Percentiles rank a stretch among this genome's conserved stretches.
Conservation (phyloP, 257 asterid species). For the Echium plantagineum region DNA sequence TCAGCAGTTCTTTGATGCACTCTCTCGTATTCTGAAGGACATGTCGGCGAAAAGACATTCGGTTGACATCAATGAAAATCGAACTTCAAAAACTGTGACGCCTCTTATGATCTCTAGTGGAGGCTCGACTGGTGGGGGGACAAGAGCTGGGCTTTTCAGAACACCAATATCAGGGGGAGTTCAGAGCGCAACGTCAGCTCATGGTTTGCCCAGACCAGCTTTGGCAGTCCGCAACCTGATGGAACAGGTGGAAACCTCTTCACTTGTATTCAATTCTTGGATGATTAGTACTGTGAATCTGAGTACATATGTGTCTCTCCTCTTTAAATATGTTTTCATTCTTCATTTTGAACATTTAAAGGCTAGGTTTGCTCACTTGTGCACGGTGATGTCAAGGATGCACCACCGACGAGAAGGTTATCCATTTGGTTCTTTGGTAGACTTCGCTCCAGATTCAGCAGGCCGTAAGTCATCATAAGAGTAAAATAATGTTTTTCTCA, state of each 20-base stretch:
- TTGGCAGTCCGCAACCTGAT: slow-evolving; percentile 93
- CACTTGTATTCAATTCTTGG: neutral
- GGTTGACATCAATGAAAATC: slow-evolving; percentile 19
- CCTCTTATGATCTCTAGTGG: slow-evolving; percentile 34
- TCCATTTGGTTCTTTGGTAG: slow-evolving; percentile 97
- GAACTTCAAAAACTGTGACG: slow-evolving; percentile 19
- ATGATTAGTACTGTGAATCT: no score
- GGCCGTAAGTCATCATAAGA: slow-evolving; percentile 39
- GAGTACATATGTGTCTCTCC: slow-evolving; percentile 1
- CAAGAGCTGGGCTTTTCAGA: slow-evolving; percentile 94
- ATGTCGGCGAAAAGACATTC: slow-evolving; percentile 33
- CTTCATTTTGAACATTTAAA: slow-evolving; percentile 18
- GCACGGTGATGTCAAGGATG: slow-evolving; percentile 94
- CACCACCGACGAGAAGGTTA: slow-evolving; percentile 96
- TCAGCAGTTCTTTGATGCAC: slow-evolving; percentile 45
- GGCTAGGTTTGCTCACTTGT: slow-evolving; percentile 98
- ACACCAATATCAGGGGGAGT: slow-evolving; percentile 99
- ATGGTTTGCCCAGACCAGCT: slow-evolving; percentile 90
- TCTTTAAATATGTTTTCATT: slow-evolving; percentile 1
- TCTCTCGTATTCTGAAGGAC: slow-evolving; percentile 67
- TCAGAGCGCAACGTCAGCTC: slow-evolving; percentile 96
- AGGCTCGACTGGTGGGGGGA: slow-evolving; percentile 49
- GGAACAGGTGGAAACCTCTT: slow-evolving; percentile 63
- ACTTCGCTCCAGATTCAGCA: slow-evolving; percentile 85
- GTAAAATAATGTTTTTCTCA: neutral